Evolutionary conservation across 805 yeast genomes (phyloP).

Genomic region (Starmerella asiatica): DNA sequence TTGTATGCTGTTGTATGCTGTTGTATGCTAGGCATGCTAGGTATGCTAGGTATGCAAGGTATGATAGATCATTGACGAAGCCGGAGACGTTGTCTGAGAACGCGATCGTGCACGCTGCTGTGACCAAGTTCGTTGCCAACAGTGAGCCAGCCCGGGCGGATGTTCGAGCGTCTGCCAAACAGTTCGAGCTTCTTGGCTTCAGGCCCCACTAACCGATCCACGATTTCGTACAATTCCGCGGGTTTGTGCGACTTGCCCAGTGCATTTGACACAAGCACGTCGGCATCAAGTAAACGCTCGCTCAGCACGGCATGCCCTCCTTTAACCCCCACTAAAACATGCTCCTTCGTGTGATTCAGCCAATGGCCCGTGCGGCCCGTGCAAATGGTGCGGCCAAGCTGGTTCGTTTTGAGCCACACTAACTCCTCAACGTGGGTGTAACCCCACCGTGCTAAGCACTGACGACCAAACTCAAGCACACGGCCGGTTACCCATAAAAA

Average conservation of each 20-base stretch:
- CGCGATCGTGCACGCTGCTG: background rate
- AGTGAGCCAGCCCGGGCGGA: slow-evolving; percentile 78
- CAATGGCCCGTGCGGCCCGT: slow-evolving; percentile 97
- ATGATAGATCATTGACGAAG: too few species aligned
- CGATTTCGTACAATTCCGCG: slow-evolving; percentile 74
- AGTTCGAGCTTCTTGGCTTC: slow-evolving; percentile 71
- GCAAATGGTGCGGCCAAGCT: slow-evolving; percentile 72
- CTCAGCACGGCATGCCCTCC: slow-evolving; percentile 51
- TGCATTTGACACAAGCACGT: slow-evolving; percentile 65
- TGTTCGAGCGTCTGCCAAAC: slow-evolving; percentile 77
- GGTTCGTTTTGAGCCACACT: slow-evolving; percentile 85
- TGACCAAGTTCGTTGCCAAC: slow-evolving; percentile 17
- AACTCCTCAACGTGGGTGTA: slow-evolving; percentile 64
- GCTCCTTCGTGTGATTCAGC: slow-evolving; percentile 92
- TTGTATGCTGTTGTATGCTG: too few species aligned
- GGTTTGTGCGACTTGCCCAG: slow-evolving; percentile 87
- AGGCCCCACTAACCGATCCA: slow-evolving; percentile 70
- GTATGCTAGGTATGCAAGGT: too few species aligned
- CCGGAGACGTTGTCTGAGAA: background rate
- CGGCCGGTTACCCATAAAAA: slow-evolving; percentile 93
- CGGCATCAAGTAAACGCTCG: slow-evolving; percentile 51
- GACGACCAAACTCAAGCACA: slow-evolving; percentile 76
- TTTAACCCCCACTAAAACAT: slow-evolving; percentile 69
- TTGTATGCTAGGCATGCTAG: too few species aligned
- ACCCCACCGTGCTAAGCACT: slow-evolving; percentile 70